Base-by-base conservation (phyloP, 345 rosid species). In the Lepidium africanum region DNA sequence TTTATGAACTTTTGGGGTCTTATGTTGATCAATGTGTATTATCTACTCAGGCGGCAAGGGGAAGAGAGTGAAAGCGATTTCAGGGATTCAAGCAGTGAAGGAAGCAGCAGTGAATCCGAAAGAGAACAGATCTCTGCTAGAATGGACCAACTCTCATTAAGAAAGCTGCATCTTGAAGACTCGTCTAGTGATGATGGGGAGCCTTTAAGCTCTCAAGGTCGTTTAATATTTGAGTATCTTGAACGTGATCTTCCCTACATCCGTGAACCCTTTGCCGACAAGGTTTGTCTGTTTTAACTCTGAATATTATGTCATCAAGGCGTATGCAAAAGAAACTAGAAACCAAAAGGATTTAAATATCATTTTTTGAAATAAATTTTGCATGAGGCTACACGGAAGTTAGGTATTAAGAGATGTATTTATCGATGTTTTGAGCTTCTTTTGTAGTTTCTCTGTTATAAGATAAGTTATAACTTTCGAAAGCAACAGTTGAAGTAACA, bases 211-310 rank as follows among this genome's bases (percentile, higher is more conserved):
- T 72, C 84, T 74, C 82, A 73, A 48, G 84, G 81, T 65, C 73
- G 52, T 75, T 78, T 84, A 72, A 37, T 93, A 67, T 93, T 87
- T 49, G 91, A 93, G 71, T 88, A 83, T 73, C 78, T 93, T 75
- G 98, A 94, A 70, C 80, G 68, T 16, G 89, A 86, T 42, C 81
- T 84, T 64, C 97, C 99, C 1, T 87, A 88, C 65, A 79, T 87
- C 72, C 92, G 96, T 33, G 87, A 91, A 69, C 99, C 99, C 38
- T 79, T 94, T 61, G 85, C 99, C 57, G 91, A 91, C 81, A 89
- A 94, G 95, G 99, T 77, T 68, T 82, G 80, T 70, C 50, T 37
- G 9, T 53, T 55, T 40, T 54, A 30, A 10, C 60, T 41, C 51
- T 30, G 4, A 23, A 9, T 53, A 35, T 71, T 15, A 43, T 53